phyloP scores from a whole-genome alignment of 371 early-diverging fungal genomes.

The Fennellomyces sp. region DNA sequence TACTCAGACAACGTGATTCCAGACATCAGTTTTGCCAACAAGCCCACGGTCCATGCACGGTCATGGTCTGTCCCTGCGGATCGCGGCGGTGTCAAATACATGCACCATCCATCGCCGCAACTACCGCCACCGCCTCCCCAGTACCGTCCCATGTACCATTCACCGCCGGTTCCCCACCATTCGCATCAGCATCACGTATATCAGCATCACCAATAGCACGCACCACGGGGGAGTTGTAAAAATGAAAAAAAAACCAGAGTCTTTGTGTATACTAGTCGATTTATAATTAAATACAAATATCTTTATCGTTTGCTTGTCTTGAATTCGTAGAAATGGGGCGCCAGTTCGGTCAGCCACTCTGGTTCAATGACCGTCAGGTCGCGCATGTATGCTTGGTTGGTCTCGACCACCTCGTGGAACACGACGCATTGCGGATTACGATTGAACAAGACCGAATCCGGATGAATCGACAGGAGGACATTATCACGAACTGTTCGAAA shows the following conservation, averaged over 20 bases:
- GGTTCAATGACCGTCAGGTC: constrained; percentile 73
- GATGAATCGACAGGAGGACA: constrained; percentile 70
- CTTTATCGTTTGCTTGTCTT: constrained; percentile 14
- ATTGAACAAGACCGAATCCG: constrained; percentile 75
- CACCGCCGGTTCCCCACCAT: not conserved
- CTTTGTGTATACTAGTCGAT: no score
- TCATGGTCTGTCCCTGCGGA: constrained; percentile 61
- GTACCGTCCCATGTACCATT: not conserved
- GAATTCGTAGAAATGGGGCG: constrained; percentile 63
- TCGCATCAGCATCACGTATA: constrained; percentile 4
- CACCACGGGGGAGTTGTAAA: not conserved
- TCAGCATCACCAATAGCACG: not conserved
- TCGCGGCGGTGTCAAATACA: not conserved
- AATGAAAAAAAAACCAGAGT: no score
- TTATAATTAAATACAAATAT: not conserved
- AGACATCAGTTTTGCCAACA: not conserved
- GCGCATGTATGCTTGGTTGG: constrained; percentile 76
- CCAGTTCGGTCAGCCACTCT: constrained; percentile 73
- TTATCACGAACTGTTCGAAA: constrained; percentile 67
- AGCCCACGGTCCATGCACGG: not conserved
- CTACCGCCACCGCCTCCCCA: not conserved
- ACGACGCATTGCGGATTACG: constrained; percentile 79
- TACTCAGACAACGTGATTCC: constrained; percentile 1
- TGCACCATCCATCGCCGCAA: not conserved
- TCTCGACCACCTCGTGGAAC: constrained; percentile 80